Evolutionary conservation across 2,329 filamentous ascomycete species (phyloP).

Genomic region (Pseudocercospora vitis): DNA sequence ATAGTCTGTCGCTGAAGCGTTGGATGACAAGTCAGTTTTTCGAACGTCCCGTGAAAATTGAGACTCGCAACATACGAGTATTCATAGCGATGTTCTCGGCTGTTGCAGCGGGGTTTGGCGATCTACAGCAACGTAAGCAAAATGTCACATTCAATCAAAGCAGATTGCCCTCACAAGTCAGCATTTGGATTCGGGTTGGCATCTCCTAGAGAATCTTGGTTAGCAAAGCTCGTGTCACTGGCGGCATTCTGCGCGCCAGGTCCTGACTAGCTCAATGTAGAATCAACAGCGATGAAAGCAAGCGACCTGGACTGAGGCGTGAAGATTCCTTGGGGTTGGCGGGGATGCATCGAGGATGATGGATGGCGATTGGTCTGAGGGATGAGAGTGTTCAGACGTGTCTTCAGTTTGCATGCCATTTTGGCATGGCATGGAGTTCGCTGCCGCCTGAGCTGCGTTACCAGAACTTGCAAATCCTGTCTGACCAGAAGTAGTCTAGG

Average conservation of each 20-base stretch:
- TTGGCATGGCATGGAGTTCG: conserved; percentile 42
- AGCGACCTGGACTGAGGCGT: background rate
- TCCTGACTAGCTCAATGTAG: conserved; percentile 19
- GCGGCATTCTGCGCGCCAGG: background rate
- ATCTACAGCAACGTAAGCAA: background rate
- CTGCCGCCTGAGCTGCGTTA: conserved; percentile 47
- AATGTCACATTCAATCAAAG: background rate
- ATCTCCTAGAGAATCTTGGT: background rate
- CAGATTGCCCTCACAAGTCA: background rate
- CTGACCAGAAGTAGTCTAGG: too few relatives aligned
- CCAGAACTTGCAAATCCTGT: too few relatives aligned
- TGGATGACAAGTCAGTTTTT: too few relatives aligned
- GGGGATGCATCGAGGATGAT: too few relatives aligned
- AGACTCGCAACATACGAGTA: too few relatives aligned
- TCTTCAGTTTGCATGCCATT: too few relatives aligned
- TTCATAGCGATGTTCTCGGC: background rate
- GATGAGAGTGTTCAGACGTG: too few relatives aligned
- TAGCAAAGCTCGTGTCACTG: background rate
- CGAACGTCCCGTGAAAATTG: too few relatives aligned
- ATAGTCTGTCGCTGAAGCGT: too few relatives aligned
- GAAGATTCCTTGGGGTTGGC: too few relatives aligned
- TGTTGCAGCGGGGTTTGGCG: background rate
- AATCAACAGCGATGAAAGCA: conserved; percentile 47
- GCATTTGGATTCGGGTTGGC: background rate
- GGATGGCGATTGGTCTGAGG: too few relatives aligned